Conservation (phyloP, 352 stramenopile species). For the Stramenopiles sp. region DNA sequence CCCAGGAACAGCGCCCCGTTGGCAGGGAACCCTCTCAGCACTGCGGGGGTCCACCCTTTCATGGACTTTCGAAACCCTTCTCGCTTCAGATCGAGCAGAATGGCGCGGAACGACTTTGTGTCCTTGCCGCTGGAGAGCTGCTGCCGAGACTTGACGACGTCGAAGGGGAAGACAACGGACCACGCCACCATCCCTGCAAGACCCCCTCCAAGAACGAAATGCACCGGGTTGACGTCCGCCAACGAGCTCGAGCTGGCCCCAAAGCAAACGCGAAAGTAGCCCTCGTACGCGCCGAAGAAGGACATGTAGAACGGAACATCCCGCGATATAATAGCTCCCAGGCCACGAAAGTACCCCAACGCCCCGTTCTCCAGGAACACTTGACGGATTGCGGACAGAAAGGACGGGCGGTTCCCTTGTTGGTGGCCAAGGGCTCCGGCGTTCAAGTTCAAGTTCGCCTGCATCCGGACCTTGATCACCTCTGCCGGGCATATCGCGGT, state of each 20-base stretch:
- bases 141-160: slow-evolving; percentile 57
- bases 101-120: slow-evolving; percentile 1
- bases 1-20: slow-evolving; percentile 64
- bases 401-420: neutral
- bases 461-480: slow-evolving; percentile 51
- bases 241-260: slow-evolving; percentile 30
- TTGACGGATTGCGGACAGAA: slow-evolving; percentile 20
- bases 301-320: slow-evolving; percentile 69
- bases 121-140: slow-evolving; percentile 31
- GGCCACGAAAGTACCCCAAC: slow-evolving; percentile 44
- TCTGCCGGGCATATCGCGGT: slow-evolving; percentile 57
- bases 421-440: neutral
- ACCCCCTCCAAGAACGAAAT: slow-evolving; percentile 47
- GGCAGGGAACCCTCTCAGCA: slow-evolving; percentile 55
- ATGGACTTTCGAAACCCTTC: slow-evolving; percentile 54
- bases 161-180: slow-evolving; percentile 55
- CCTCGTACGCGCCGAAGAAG: slow-evolving; percentile 60
- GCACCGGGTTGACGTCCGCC: slow-evolving; percentile 42
- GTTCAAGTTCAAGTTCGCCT: neutral
- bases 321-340: slow-evolving; percentile 48
- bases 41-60: slow-evolving; percentile 51
- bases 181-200: slow-evolving; percentile 49
- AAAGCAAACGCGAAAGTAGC: slow-evolving; percentile 37
- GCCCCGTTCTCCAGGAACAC: slow-evolving; percentile 40
- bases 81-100: slow-evolving; percentile 35